phyloP scores from a whole-genome alignment of 768 basidiomycete genomes.

The Gloeophyllum trabeum region DNA sequence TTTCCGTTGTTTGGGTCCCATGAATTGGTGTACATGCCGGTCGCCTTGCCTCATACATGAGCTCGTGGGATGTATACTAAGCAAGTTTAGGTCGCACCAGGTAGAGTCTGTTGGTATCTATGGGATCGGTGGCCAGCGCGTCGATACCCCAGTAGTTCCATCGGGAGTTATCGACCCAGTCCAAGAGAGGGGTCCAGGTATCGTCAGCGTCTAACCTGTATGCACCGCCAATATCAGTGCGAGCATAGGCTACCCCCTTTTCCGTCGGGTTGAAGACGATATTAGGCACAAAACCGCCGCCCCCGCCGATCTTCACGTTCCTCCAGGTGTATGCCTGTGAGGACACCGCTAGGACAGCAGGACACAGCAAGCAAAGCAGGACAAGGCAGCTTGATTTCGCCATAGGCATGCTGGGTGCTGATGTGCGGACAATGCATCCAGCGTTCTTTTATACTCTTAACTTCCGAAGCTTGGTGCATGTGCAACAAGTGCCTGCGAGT shows the following conservation, averaged over 20 bases:
- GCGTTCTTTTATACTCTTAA: too few species aligned
- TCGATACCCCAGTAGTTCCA: conserved; percentile 38
- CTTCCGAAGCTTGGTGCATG: too few species aligned
- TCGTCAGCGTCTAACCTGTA: conserved; percentile 52
- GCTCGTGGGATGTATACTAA: too few species aligned
- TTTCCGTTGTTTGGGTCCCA: conserved; percentile 54
- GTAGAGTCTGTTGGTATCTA: conserved; percentile 42
- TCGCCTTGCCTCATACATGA: conserved; percentile 36
- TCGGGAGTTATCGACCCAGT: conserved; percentile 33
- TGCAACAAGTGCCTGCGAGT: too few species aligned
- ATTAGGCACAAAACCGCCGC: conserved; percentile 35
- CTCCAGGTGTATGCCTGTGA: conserved; percentile 48
- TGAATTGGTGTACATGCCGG: conserved; percentile 52
- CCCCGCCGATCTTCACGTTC: conserved; percentile 40
- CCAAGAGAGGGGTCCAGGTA: conserved; percentile 51
- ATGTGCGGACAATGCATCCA: too few species aligned
- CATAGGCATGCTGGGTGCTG: too few species aligned
- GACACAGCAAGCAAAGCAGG: too few species aligned
- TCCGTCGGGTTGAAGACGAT: conserved; percentile 52
- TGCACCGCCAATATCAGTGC: conserved; percentile 58
- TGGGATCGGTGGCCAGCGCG: conserved; percentile 50
- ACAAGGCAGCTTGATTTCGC: too few species aligned
- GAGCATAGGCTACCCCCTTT: conserved; percentile 53
- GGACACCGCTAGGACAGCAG: too few species aligned
- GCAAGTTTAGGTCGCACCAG: too few species aligned